Evolutionary conservation across 2,329 filamentous ascomycete genomes (phyloP), one percentile per base, ranked within the genome.

Genomic region (Pseudopithomyces chartarum): DNA sequence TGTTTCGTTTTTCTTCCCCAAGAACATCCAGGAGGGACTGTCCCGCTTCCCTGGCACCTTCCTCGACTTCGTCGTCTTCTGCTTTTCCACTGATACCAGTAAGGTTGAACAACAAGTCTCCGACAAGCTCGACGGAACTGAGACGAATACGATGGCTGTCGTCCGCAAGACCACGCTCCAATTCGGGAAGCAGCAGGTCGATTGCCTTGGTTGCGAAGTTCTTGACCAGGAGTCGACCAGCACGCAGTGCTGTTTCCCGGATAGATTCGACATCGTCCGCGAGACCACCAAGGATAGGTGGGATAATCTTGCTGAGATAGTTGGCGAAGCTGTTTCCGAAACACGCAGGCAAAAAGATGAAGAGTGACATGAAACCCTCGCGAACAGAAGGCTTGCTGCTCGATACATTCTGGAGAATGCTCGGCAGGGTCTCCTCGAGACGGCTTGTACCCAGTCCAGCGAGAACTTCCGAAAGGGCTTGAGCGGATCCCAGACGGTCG

Each of bases 361-460:
- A 99, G 39, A 99, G 85, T 7, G 95, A 97, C 95, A 99, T 99
- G 81, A 99, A 99, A 44, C 95, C 95, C 82, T 99, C 95, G 68
- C 95, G 88, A 62, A 99, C 92, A 53, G 92, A 87, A 17, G 95
- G 76, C 78, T 97, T 97, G 65, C 89, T 87, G 68, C 94, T 98
- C 65, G 92, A 88, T 63, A 97, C 94, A 70, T 99, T 99, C 70
- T 98, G 94, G 39, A 99, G 80, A 66, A 99, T 97, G 12, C 94
- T 97, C 38, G 95, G 96, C 44, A 99, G 81, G 5, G 93, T 98
- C 78, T 99, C 96, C 76, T 99, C 95, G 65, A 99, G 81, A 65
- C 95, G 90, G 49, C 90, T 85, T 1, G 95, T 99, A 63, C 96
- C 95, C 68, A 99, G 82, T 62, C 95, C 96, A 46, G 95, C 95